phyloP scores from a whole-genome alignment of 768 basidiomycete species.

The Lenzites betulinus region DNA sequence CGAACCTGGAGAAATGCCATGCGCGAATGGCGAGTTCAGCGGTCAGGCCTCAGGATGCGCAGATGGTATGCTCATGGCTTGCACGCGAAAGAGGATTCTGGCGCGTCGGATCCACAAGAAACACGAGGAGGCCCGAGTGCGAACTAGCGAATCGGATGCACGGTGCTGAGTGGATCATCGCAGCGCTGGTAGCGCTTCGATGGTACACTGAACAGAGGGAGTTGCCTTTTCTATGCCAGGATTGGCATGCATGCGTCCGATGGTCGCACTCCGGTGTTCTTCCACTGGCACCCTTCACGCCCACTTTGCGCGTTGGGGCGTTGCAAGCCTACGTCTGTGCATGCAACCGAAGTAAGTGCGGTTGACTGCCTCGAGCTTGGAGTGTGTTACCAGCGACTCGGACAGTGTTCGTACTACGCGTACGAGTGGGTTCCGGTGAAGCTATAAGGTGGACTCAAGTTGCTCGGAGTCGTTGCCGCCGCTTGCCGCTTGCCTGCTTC shows the following conservation, averaged over 20 bases:
- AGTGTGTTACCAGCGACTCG: background rate
- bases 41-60: background rate
- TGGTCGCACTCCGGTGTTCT: conserved; percentile 21
- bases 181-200: background rate
- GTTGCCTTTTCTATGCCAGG: background rate
- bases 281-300: background rate
- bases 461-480: background rate
- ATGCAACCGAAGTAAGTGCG: conserved; percentile 12
- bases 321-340: background rate
- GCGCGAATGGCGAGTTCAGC: background rate
- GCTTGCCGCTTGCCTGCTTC: background rate
- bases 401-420: background rate
- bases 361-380: conserved; percentile 1
- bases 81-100: background rate
- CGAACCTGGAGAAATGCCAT: background rate
- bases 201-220: background rate
- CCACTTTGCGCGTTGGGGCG: background rate
- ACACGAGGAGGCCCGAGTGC: background rate
- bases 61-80: background rate
- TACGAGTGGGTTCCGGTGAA: too few relatives aligned
- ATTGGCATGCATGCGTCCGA: conserved; percentile 8
- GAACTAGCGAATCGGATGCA: conserved; percentile 1
- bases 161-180: background rate
- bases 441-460: conserved; percentile 4
- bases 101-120: background rate